A percentile compares a stretch with the other conserved stretches of the same genome.
These are phyloP conservation scores for Pseudogymnoascus sp. DNA, from an alignment of 2,329 filamentous ascomycete species.

Conservation along the genomic window DNA sequence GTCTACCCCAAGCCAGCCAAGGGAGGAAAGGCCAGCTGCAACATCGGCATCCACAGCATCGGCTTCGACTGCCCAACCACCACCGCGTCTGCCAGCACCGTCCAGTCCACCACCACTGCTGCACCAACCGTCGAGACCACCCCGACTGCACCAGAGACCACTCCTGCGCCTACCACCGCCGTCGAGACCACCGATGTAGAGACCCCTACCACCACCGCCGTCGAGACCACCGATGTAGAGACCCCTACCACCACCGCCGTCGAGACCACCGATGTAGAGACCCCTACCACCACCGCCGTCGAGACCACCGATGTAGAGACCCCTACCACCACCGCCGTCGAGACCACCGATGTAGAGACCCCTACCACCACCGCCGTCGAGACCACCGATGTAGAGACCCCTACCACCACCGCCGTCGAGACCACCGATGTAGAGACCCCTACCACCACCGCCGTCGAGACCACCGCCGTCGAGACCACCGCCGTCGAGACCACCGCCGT, in stretches of 20 bases:
- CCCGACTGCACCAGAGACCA: conserved; percentile 17
- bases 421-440: background rate
- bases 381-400: conserved; percentile 4
- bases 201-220: background rate
- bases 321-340: background rate
- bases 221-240: background rate
- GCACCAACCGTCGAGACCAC: conserved; percentile 6
- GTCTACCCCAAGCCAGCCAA: conserved; percentile 45
- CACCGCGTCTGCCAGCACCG: conserved; percentile 16
- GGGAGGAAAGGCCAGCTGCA: conserved; percentile 55
- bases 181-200: conserved; percentile 1
- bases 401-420: background rate
- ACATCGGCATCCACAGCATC: conserved; percentile 66
- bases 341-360: conserved; percentile 7
- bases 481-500: background rate
- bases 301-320: conserved; percentile 6
- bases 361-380: background rate
- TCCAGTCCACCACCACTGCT: conserved; percentile 16
- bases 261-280: conserved; percentile 5
- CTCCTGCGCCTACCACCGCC: background rate
- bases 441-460: background rate
- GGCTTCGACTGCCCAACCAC: conserved; percentile 58
- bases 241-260: background rate
- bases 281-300: background rate
- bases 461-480: background rate